phyloP scores from a whole-genome alignment of 257 asterid genomes.

The Hygrophila difformis region DNA sequence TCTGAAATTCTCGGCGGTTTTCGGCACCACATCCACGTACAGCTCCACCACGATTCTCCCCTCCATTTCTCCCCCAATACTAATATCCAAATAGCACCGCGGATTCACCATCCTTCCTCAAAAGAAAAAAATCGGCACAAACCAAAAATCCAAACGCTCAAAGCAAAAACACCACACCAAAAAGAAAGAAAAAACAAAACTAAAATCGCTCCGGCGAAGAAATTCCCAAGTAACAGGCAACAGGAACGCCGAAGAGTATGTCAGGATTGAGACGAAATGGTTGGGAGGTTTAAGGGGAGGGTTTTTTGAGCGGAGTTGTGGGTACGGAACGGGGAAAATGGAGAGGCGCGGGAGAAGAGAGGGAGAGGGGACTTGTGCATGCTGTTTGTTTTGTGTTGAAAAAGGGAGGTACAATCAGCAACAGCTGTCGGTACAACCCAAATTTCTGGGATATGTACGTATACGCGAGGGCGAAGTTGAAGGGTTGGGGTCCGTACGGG shows the following conservation, averaged over 20 bases:
- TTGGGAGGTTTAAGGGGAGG: conserved; percentile 6
- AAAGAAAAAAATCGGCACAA: not conserved
- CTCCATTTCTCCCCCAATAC: conserved; percentile 78
- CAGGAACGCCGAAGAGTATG: no score
- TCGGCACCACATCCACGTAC: conserved; percentile 68
- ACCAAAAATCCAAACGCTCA: not conserved
- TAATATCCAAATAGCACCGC: conserved; percentile 59
- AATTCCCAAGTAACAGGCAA: no score
- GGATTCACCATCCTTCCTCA: conserved; percentile 20
- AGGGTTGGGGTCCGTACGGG: not conserved
- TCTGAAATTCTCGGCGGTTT: conserved; percentile 77
- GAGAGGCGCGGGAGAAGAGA: conserved; percentile 1
- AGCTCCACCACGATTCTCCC: conserved; percentile 72
- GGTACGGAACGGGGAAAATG: conserved; percentile 12
- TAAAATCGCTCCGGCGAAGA: not conserved
- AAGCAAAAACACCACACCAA: not conserved
- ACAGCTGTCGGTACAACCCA: conserved; percentile 15
- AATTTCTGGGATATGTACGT: not conserved
- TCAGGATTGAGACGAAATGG: not conserved
- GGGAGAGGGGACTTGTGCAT: not conserved
- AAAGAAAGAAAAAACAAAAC: not conserved
- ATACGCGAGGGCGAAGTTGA: not conserved
- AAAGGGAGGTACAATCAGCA: conserved; percentile 14
- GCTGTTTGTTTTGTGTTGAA: not conserved
- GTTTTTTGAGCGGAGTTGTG: not conserved